Conservation (phyloP, 148 eudicot species). For the Limonium bicolor region DNA sequence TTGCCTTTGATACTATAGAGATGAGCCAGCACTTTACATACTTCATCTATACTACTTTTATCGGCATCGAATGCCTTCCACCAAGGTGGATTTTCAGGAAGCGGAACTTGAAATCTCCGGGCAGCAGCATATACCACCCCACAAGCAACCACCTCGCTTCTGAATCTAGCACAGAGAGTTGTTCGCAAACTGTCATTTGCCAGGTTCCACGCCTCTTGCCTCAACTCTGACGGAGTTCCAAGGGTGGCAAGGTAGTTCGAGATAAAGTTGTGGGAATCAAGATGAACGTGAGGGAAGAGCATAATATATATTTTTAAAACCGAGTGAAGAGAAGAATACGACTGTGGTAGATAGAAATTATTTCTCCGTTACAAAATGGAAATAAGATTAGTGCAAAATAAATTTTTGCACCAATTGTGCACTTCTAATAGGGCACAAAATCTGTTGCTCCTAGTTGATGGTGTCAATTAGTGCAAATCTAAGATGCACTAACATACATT, state of each 20-base stretch:
- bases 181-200: slow-evolving; percentile 93
- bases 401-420: no score
- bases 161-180: slow-evolving; percentile 72
- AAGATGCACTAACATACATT: no score
- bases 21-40: slow-evolving; percentile 63
- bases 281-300: no score
- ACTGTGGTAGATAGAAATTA: no score
- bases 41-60: slow-evolving; percentile 69
- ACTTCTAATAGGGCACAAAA: no score
- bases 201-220: slow-evolving; percentile 90
- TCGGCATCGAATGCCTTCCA: slow-evolving; percentile 90
- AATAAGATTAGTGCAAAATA: no score
- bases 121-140: slow-evolving; percentile 94
- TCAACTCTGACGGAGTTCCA: slow-evolving; percentile 47
- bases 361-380: no score
- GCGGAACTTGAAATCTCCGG: slow-evolving; percentile 58
- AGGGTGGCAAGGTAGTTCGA: slow-evolving; percentile 73
- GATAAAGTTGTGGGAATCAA: slow-evolving; percentile 81
- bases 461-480: no score
- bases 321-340: no score
- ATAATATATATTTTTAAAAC: no score
- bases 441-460: no score
- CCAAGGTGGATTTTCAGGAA: slow-evolving; percentile 90
- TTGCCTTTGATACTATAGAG: slow-evolving; percentile 80
- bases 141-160: slow-evolving; percentile 87